phyloP scores from a whole-genome alignment of 225 moss, liverwort and hornwort genomes.

The Polytrichum commune region DNA sequence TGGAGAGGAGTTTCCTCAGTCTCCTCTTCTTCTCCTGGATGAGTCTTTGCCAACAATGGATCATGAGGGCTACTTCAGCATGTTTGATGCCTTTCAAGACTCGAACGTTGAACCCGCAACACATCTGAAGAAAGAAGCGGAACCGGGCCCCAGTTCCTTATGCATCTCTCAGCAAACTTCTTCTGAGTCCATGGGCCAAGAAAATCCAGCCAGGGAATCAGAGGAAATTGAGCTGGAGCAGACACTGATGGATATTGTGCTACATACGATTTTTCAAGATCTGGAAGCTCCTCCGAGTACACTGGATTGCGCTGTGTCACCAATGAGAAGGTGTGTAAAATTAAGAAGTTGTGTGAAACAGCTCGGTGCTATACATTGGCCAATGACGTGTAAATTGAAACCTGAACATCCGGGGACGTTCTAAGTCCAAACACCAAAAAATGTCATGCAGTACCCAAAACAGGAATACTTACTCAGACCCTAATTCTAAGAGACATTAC shows the following conservation, averaged over 20 bases:
- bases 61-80: conserved; percentile 14
- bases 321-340: conserved; percentile 23
- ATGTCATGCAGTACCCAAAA: no score
- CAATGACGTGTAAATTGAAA: not conserved
- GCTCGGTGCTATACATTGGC: not conserved
- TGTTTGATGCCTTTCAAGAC: conserved; percentile 26
- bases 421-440: no score
- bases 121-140: conserved; percentile 1
- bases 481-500: no score
- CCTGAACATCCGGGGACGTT: not conserved
- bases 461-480: no score
- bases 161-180: conserved; percentile 18
- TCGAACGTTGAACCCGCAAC: conserved; percentile 14
- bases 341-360: not conserved
- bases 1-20: conserved; percentile 13
- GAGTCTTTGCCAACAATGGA: conserved; percentile 19
- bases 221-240: conserved; percentile 39
- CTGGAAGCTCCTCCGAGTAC: conserved; percentile 3
- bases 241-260: conserved; percentile 45
- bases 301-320: conserved; percentile 19
- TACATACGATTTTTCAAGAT: conserved; percentile 36
- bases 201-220: conserved; percentile 18
- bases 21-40: conserved; percentile 21
- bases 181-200: conserved; percentile 9
- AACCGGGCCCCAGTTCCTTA: conserved; percentile 5